phyloP scores from a whole-genome alignment of 2,329 filamentous ascomycete genomes.

The Plectosphaerella sp. region DNA sequence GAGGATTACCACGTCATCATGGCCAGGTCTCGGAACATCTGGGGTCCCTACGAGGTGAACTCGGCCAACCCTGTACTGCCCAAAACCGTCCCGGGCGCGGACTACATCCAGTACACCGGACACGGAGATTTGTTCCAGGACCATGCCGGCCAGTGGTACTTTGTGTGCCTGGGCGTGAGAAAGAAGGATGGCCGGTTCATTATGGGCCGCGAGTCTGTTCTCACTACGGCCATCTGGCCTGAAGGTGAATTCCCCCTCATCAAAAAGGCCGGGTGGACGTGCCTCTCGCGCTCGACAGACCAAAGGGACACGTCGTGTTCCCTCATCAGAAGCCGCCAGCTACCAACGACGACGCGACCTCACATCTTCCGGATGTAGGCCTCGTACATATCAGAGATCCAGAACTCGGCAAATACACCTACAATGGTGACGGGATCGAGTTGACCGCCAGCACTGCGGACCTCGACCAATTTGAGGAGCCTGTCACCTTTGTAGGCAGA shows the following conservation, averaged over 20 bases:
- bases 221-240: constrained; percentile 31
- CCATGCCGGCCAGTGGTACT: constrained; percentile 43
- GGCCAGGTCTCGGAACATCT: constrained; percentile 42
- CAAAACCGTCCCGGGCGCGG: constrained; percentile 38
- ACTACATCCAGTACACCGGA: constrained; percentile 44
- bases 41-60: constrained; percentile 58
- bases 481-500: constrained; percentile 5
- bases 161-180: constrained; percentile 47
- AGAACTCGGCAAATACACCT: background rate
- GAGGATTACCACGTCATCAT: constrained; percentile 53
- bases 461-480: background rate
- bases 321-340: too few relatives aligned
- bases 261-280: constrained; percentile 4
- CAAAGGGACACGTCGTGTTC: background rate
- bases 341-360: background rate
- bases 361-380: background rate
- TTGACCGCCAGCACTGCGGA: background rate
- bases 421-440: background rate
- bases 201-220: constrained; percentile 47
- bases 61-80: constrained; percentile 53
- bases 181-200: constrained; percentile 47
- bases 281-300: background rate
- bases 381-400: constrained; percentile 4
- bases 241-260: constrained; percentile 28
- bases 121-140: constrained; percentile 51